Conservation (phyloP, 129 eudicot species). For the Oenanthe sinensis region DNA sequence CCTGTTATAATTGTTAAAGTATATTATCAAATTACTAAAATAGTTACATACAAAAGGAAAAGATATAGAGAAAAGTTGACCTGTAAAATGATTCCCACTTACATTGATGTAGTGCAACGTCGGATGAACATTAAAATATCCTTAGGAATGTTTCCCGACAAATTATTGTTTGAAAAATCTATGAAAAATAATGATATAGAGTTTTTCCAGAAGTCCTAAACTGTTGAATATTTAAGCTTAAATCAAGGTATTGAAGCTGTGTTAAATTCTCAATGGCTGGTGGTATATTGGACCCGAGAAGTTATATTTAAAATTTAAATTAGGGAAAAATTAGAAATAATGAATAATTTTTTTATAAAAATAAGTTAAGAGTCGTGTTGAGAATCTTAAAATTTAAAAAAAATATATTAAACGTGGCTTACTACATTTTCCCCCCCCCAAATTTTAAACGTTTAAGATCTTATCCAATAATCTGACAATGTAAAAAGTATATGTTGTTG, state of each 20-base stretch:
- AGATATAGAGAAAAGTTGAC: background rate
- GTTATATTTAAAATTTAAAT: too few relatives aligned
- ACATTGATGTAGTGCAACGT: background rate
- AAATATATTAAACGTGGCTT: too few relatives aligned
- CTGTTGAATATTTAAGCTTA: background rate
- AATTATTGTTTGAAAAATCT: background rate
- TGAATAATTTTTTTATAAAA: too few relatives aligned
- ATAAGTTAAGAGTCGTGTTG: too few relatives aligned
- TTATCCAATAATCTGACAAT: too few relatives aligned
- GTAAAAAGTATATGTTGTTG: too few relatives aligned
- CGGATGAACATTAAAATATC: background rate
- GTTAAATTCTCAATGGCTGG: slow-evolving; percentile 42
- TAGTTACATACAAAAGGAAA: background rate
- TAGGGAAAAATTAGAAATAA: too few relatives aligned
- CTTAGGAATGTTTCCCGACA: background rate
- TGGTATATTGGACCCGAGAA: slow-evolving; percentile 51
- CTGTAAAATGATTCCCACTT: background rate
- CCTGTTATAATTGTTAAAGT: background rate
- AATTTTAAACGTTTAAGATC: too few relatives aligned
- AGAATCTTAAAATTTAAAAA: too few relatives aligned
- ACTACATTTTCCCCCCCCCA: too few relatives aligned
- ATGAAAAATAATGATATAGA: background rate
- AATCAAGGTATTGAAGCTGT: slow-evolving; percentile 7
- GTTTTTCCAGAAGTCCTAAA: background rate
- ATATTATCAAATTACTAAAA: too few relatives aligned